A percentile compares a stretch with the other conserved stretches of the same genome.
Conservation (phyloP, 108 stramenopile genomes). For the Mayamaea pseudoterrestris region DNA sequence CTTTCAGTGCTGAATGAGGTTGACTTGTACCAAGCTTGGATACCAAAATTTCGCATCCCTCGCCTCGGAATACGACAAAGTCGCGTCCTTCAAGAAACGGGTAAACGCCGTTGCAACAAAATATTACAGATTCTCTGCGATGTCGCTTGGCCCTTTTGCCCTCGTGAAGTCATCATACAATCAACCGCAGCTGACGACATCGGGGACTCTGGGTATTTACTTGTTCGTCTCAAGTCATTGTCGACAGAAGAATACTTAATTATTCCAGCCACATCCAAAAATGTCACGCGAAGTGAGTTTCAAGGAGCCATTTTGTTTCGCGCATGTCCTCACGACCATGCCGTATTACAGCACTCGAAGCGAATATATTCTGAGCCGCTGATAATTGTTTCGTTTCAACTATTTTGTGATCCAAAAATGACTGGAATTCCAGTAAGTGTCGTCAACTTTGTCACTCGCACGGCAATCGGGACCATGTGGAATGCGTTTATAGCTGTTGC, state of each 20-base stretch:
- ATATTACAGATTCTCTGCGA: conserved; percentile 33
- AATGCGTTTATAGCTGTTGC: conserved; percentile 43
- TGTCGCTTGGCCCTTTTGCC: conserved; percentile 39
- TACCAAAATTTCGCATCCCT: conserved; percentile 40
- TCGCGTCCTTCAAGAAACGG: conserved; percentile 35
- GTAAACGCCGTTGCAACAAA: conserved; percentile 35
- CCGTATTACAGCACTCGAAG: not conserved
- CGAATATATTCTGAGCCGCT: not conserved
- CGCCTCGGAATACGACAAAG: conserved; percentile 32
- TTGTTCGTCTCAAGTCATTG: conserved; percentile 23
- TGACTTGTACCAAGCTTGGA: conserved; percentile 54
- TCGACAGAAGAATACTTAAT: conserved; percentile 4
- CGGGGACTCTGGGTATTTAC: conserved; percentile 22
- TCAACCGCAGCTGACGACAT: conserved; percentile 62
- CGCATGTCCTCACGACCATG: conserved; percentile 29
- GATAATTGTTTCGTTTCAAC: conserved; percentile 6
- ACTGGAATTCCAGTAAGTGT: conserved; percentile 32
- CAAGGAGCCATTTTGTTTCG: conserved; percentile 39
- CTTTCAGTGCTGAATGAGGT: conserved; percentile 64
- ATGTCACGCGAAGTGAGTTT: conserved; percentile 28
- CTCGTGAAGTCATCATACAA: conserved; percentile 36
- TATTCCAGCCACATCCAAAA: not conserved
- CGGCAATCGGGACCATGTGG: conserved; percentile 48
- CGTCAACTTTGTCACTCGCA: conserved; percentile 49
- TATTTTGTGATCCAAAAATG: conserved; percentile 1